These are phyloP conservation scores for Calocera viscosa DNA, from an alignment of 768 basidiomycete species.

Conservation along the genomic window DNA sequence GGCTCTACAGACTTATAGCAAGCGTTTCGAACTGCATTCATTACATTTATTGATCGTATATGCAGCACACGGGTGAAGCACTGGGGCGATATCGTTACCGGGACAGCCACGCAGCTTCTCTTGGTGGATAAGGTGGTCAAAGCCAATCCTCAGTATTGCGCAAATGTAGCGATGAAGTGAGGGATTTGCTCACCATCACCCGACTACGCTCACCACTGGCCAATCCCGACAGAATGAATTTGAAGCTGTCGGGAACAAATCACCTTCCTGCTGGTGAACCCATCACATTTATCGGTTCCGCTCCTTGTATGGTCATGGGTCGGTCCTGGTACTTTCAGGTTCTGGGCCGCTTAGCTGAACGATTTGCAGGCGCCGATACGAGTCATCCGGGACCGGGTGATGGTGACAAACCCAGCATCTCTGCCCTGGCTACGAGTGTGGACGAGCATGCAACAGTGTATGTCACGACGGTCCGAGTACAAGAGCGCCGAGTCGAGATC, in stretches of 20 bases:
- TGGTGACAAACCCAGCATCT: neutral
- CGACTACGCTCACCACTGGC: neutral
- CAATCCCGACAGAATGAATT: neutral
- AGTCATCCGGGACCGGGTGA: neutral
- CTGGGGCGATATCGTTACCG: neutral
- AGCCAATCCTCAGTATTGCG: neutral
- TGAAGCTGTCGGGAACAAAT: neutral
- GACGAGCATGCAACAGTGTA: neutral
- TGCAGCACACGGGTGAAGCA: neutral
- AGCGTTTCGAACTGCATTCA: neutral
- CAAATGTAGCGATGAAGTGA: slow-evolving; percentile 3
- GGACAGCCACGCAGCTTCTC: neutral
- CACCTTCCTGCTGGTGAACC: neutral
- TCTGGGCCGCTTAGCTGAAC: neutral
- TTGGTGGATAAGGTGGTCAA: neutral
- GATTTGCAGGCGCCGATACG: neutral
- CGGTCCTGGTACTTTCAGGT: neutral
- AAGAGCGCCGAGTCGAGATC: neutral
- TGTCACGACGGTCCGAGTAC: neutral
- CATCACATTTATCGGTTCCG: neutral
- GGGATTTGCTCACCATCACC: too few relatives aligned
- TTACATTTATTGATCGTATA: neutral
- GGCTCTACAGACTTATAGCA: neutral
- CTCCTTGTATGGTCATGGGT: neutral
- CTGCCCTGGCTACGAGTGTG: neutral